Evolutionary conservation across 148 eudicot genomes (phyloP).

Genomic region (Rhododendron mucronatum): DNA sequence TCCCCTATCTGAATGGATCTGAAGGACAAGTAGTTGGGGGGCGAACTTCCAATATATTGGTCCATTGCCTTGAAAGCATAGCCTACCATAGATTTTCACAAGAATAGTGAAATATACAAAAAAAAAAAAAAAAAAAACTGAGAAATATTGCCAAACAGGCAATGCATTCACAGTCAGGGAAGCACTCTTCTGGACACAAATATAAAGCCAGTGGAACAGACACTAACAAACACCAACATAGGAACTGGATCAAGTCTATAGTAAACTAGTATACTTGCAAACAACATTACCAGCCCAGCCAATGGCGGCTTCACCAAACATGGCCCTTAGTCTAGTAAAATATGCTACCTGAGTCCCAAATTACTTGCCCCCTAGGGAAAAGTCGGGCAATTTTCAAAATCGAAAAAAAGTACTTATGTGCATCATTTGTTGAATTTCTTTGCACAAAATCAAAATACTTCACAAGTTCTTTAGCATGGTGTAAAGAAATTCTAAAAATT

Average conservation of each 20-base stretch:
- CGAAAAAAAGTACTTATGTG: too few relatives aligned
- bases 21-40: conserved; percentile 42
- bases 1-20: conserved; percentile 25
- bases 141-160: not conserved
- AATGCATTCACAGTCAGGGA: not conserved
- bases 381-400: too few relatives aligned
- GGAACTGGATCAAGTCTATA: not conserved
- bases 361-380: not conserved
- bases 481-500: too few relatives aligned
- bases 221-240: not conserved
- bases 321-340: not conserved
- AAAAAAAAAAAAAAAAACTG: not conserved
- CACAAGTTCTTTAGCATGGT: not conserved
- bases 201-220: not conserved
- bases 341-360: not conserved
- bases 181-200: not conserved
- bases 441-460: not conserved
- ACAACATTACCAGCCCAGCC: not conserved
- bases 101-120: not conserved
- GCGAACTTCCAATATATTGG: conserved; percentile 28
- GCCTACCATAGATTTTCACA: conserved; percentile 22
- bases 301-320: not conserved
- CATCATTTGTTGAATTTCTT: not conserved
- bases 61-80: conserved; percentile 45
- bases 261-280: not conserved